A percentile compares a stretch with the other conserved stretches of the same genome.
phyloP scores from a whole-genome alignment of 2,329 filamentous ascomycete species.

The Aspergillus latus region DNA sequence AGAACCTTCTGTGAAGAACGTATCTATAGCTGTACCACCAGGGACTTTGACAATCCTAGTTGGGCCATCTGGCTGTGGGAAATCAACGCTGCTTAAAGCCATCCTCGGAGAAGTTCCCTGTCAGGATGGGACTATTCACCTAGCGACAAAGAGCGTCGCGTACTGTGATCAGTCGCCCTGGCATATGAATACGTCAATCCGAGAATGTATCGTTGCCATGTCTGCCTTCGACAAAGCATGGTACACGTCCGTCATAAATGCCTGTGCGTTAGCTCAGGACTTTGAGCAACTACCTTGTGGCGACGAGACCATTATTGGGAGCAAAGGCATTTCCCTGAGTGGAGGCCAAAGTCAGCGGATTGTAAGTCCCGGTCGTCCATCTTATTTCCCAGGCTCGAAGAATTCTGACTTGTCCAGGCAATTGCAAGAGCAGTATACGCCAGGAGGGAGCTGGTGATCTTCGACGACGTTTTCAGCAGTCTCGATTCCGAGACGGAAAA shows the following conservation, averaged over 20 bases:
- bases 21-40: slow-evolving; percentile 43
- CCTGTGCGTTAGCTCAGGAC: slow-evolving; percentile 42
- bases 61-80: slow-evolving; percentile 55
- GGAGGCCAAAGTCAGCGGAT: slow-evolving; percentile 56
- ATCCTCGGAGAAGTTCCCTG: slow-evolving; percentile 47
- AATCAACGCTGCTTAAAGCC: slow-evolving; percentile 51
- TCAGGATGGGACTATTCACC: slow-evolving; percentile 34
- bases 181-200: slow-evolving; percentile 44
- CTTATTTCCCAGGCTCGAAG: not conserved
- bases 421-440: slow-evolving; percentile 56
- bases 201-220: slow-evolving; percentile 42
- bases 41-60: slow-evolving; percentile 51
- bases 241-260: slow-evolving; percentile 39
- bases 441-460: slow-evolving; percentile 48
- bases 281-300: slow-evolving; percentile 41
- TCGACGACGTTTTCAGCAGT: slow-evolving; percentile 55
- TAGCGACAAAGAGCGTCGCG: slow-evolving; percentile 35
- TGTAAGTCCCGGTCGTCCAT: slow-evolving; percentile 27
- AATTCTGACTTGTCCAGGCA: slow-evolving; percentile 31
- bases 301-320: slow-evolving; percentile 52
- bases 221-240: slow-evolving; percentile 37
- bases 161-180: slow-evolving; percentile 46
- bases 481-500: slow-evolving; percentile 53
- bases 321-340: slow-evolving; percentile 53
- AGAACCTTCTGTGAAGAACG: slow-evolving; percentile 41